Percentiles rank a stretch among this genome's conserved stretches.
Evolutionary conservation across 495 filamentous ascomycete genomes (phyloP).

Genomic region (Aspergillus diversus): DNA sequence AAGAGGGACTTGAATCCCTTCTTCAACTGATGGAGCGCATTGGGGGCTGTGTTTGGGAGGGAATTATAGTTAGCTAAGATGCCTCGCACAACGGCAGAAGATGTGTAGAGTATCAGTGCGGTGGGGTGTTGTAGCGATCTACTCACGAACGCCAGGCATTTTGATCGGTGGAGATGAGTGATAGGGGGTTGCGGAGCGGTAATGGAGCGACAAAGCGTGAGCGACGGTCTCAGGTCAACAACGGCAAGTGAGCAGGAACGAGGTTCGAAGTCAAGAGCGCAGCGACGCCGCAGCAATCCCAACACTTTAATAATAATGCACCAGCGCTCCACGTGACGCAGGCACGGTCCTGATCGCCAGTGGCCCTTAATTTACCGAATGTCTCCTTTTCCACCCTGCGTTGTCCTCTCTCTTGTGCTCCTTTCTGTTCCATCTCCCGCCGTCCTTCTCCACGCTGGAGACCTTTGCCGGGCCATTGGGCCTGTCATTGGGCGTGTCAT

Average conservation of each 20-base stretch:
- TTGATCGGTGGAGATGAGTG: conserved; percentile 9
- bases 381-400: conserved; percentile 22
- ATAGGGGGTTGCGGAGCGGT: background rate
- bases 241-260: background rate
- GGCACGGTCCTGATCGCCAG: conserved; percentile 23
- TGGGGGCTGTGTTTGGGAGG: conserved; percentile 22
- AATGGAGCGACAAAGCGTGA: background rate
- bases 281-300: conserved; percentile 5
- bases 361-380: conserved; percentile 21
- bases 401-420: conserved; percentile 10
- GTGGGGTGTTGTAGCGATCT: background rate
- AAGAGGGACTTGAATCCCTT: conserved; percentile 34
- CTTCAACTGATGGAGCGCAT: conserved; percentile 32
- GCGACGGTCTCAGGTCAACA: background rate
- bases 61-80: conserved; percentile 15
- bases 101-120: background rate
- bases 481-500: conserved; percentile 17
- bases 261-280: conserved; percentile 1
- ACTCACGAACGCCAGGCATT: conserved; percentile 38
- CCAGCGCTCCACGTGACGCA: conserved; percentile 23
- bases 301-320: conserved; percentile 15
- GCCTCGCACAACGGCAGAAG: background rate
- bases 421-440: conserved; percentile 19
- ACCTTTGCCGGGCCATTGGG: background rate
- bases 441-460: conserved; percentile 15